Conservation (phyloP, 2,329 filamentous ascomycete genomes). For the Fusarium newnesense region DNA sequence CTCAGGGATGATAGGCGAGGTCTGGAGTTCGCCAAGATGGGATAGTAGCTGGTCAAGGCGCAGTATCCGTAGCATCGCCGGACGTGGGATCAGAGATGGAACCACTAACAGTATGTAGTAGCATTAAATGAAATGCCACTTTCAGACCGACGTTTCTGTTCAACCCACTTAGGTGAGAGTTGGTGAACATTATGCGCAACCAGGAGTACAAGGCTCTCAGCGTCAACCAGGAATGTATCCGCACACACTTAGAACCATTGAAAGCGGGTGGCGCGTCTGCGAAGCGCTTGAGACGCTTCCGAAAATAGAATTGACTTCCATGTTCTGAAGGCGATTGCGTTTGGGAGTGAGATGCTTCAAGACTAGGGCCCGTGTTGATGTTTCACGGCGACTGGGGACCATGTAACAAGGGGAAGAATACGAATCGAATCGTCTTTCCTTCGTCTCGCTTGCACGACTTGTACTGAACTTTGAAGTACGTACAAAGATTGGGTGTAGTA, state of each 20-base stretch:
- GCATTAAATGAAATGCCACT: conserved; percentile 8
- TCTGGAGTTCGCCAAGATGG: conserved; percentile 13
- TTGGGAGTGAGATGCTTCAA: conserved; percentile 25
- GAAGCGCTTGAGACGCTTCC: conserved; percentile 42
- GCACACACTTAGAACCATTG: not conserved
- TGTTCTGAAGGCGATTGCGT: conserved; percentile 31
- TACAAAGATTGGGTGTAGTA: conserved; percentile 8
- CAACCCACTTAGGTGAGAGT: not conserved
- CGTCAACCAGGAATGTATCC: not conserved
- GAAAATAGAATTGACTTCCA: conserved; percentile 37
- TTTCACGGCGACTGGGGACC: conserved; percentile 39
- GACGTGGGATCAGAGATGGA: conserved; percentile 31
- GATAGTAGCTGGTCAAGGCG: conserved; percentile 24
- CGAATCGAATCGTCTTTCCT: conserved; percentile 14
- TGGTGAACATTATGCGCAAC: not conserved
- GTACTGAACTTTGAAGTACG: not conserved
- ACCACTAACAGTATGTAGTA: conserved; percentile 2
- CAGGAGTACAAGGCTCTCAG: not conserved
- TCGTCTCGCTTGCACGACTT: not conserved
- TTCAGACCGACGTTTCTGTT: conserved; percentile 21
- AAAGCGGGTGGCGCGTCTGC: conserved; percentile 35
- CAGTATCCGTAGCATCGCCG: conserved; percentile 12
- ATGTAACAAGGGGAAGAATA: conserved; percentile 18
- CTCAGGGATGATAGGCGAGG: conserved; percentile 5
- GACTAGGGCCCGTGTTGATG: conserved; percentile 30